phyloP scores from a whole-genome alignment of 345 rosid species.

The sweet orange (Citrus sinensis) region DNA sequence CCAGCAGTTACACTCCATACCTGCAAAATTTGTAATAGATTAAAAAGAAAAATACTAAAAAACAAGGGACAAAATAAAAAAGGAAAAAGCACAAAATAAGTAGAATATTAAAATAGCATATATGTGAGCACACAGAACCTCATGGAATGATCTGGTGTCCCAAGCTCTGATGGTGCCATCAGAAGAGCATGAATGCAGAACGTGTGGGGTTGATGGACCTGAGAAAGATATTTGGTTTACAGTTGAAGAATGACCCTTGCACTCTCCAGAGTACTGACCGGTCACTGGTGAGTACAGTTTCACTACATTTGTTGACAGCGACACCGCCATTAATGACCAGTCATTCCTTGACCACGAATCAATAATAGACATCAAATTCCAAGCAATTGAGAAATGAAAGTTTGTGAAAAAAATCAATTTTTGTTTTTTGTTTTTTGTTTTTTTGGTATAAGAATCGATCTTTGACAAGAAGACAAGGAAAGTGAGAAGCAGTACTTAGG shows the following conservation, averaged over 20 bases:
- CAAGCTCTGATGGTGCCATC: conserved; percentile 86
- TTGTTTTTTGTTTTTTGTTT: background rate
- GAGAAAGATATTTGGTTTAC: conserved; percentile 71
- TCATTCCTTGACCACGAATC: conserved; percentile 48
- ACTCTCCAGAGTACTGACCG: conserved; percentile 83
- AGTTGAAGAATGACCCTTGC: conserved; percentile 66
- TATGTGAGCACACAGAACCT: conserved; percentile 35
- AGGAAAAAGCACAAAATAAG: background rate
- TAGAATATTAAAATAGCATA: background rate
- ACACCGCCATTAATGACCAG: conserved; percentile 88
- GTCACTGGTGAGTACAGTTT: conserved; percentile 83
- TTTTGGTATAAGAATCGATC: no score
- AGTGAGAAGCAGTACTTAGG: conserved; percentile 43
- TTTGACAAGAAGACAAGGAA: background rate
- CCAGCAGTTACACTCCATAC: conserved; percentile 54
- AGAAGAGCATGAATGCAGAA: conserved; percentile 85
- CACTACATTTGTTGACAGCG: conserved; percentile 73
- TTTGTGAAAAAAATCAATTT: background rate
- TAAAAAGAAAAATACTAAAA: background rate
- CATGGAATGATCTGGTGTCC: conserved; percentile 80
- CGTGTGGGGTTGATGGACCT: conserved; percentile 52
- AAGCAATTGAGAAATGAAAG: background rate
- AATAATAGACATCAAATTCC: background rate
- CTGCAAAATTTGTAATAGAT: conserved; percentile 30
- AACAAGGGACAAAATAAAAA: background rate